phyloP scores from a whole-genome alignment of 768 basidiomycete species.

The Hebeloma cylindrosporum region DNA sequence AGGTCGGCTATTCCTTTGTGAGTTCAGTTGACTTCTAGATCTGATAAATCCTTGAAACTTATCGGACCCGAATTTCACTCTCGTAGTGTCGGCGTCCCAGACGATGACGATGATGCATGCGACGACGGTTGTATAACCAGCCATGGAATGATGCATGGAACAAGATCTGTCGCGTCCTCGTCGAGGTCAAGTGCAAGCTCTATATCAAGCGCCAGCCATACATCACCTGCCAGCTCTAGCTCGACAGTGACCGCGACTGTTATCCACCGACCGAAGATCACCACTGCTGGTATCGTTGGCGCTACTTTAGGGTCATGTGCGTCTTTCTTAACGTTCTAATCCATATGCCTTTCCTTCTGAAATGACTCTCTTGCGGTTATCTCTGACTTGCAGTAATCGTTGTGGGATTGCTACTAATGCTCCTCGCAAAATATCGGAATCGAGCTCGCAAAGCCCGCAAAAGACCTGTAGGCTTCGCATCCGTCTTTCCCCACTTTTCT shows the following conservation, averaged over 20 bases:
- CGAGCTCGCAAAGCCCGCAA: conserved; percentile 22
- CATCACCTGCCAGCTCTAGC: conserved; percentile 1
- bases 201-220: no score
- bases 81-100: no score
- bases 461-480: conserved; percentile 18
- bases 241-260: neutral
- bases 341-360: neutral
- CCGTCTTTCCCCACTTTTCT: conserved; percentile 16
- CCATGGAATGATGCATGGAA: no score
- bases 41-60: no score
- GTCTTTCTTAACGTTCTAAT: neutral
- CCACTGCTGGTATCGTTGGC: conserved; percentile 16
- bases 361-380: no score
- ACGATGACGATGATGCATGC: no score
- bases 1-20: conserved; percentile 9
- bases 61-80: no score
- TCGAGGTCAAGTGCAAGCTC: no score
- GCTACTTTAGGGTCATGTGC: conserved; percentile 19
- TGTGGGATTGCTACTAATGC: conserved; percentile 17
- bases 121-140: no score
- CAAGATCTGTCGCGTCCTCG: no score
- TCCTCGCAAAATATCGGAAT: conserved; percentile 18
- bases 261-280: conserved; percentile 2
- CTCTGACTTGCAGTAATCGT: conserved; percentile 19
- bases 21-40: neutral